Evolutionary conservation across 2,329 filamentous ascomycete genomes (phyloP), one percentile per base, ranked within the genome.

Genomic region (Fusarium virguliforme): DNA sequence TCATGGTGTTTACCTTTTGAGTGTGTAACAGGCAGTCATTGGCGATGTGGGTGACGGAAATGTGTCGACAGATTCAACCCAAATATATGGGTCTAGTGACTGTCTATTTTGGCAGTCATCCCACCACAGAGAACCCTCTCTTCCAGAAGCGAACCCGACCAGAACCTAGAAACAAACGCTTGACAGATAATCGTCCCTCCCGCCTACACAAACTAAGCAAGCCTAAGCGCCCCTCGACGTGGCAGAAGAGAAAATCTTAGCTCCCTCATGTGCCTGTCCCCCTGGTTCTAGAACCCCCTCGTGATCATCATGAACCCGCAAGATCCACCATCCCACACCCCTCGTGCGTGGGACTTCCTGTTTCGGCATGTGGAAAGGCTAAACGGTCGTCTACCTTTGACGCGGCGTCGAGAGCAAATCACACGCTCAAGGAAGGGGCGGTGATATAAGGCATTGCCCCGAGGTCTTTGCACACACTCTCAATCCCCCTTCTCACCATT

Each of bases 371-470:
- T 18, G 43, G 43, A 50, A 50, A 26, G 28, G 43, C 15, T 50
- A 30, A 50, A 50, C 43, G 26, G 2, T 18, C 15, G 15, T 30
- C 8, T 18, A 30, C 26, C 5, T 50, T 30, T 30, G n/a, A 30
- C 43, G 43, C 26, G 43, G 18, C 18, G 18, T 18, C 18, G 18
- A 30, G 28, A 30, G 28, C 28, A 30, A 30, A 30, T 30, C 28
- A 30, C 28, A 30, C 28, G 28, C 28, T 18, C 18, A 18, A 18
- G 18, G 13, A 46, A 24, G 26, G 6, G 28, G 13, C 15, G 43
- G 43, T 48, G 43, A 50, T 50, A 50, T 50, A 50, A 50, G 43
- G 43, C 43, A 48, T 30, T 48, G 43, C 26, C 43, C 43, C 26
- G 22, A 24, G 12, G 8, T 30, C 32, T 18, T 13, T 12, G 22